phyloP scores from a whole-genome alignment of 352 stramenopile genomes.

The Globisporangium abappressorium region DNA sequence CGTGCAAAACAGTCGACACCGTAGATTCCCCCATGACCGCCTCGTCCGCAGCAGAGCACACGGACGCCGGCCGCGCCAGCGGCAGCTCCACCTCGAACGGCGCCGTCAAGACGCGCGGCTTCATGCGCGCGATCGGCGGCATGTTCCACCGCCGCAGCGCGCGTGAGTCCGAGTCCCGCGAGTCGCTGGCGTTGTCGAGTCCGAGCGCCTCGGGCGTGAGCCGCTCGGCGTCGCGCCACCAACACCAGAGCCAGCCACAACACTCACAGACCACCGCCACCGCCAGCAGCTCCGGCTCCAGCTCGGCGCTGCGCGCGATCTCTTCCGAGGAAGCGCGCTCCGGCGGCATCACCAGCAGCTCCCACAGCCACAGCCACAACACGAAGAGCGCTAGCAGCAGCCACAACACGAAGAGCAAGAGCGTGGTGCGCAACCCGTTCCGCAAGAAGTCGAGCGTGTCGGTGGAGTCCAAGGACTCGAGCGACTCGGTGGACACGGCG shows the following conservation, averaged over 20 bases:
- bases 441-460: slow-evolving; percentile 30
- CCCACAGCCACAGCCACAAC: neutral
- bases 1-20: slow-evolving; percentile 17
- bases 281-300: neutral
- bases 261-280: neutral
- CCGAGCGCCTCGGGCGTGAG: slow-evolving; percentile 8
- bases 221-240: neutral
- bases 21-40: slow-evolving; percentile 13
- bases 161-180: slow-evolving; percentile 16
- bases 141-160: slow-evolving; percentile 39
- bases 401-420: slow-evolving; percentile 2
- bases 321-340: slow-evolving; percentile 25
- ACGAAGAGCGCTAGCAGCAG: slow-evolving; percentile 1
- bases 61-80: neutral
- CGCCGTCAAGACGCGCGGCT: slow-evolving; percentile 32
- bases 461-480: slow-evolving; percentile 21
- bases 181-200: slow-evolving; percentile 16
- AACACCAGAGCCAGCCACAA: neutral
- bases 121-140: slow-evolving; percentile 48
- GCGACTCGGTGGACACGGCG: slow-evolving; percentile 21
- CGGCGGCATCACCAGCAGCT: neutral
- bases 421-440: slow-evolving; percentile 22
- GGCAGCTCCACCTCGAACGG: slow-evolving; percentile 3
- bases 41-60: slow-evolving; percentile 7
- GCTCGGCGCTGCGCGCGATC: slow-evolving; percentile 24